These are phyloP conservation scores for Lasiodiplodia theobromae DNA, from an alignment of 2,329 filamentous ascomycete genomes.

Conservation along the genomic window DNA sequence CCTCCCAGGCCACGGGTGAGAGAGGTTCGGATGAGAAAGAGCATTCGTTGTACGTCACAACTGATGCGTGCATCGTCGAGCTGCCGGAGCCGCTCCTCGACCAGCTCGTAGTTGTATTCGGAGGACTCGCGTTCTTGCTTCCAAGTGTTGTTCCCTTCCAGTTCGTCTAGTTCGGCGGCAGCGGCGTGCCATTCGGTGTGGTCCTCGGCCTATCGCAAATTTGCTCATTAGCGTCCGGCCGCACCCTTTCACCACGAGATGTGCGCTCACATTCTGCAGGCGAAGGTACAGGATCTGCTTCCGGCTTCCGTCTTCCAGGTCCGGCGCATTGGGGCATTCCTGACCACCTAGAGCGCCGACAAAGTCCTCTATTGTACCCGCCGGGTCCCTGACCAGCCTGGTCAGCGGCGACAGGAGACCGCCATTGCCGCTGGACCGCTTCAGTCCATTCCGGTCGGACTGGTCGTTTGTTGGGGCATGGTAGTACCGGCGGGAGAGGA, in stretches of 20 bases:
- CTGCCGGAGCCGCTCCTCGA: slow-evolving; percentile 73
- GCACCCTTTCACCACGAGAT: neutral
- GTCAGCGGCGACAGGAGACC: slow-evolving; percentile 46
- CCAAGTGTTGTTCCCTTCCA: slow-evolving; percentile 85
- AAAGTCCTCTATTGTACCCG: slow-evolving; percentile 37
- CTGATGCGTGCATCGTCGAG: slow-evolving; percentile 76
- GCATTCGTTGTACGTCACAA: slow-evolving; percentile 77
- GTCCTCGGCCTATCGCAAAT: slow-evolving; percentile 64
- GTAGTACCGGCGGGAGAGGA: slow-evolving; percentile 28
- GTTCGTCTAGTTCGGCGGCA: slow-evolving; percentile 76
- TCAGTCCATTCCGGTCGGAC: neutral
- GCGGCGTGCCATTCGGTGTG: slow-evolving; percentile 77
- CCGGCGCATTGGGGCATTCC: neutral
- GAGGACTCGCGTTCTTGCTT: slow-evolving; percentile 71
- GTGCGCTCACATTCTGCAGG: slow-evolving; percentile 67
- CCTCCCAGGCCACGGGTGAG: slow-evolving; percentile 82
- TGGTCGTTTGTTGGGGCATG: slow-evolving; percentile 1
- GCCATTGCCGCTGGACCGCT: slow-evolving; percentile 31
- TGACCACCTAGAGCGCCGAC: slow-evolving; percentile 50
- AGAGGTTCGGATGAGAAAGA: slow-evolving; percentile 80
- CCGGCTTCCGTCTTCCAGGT: slow-evolving; percentile 42
- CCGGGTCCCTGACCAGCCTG: slow-evolving; percentile 45
- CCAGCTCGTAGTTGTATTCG: slow-evolving; percentile 75
- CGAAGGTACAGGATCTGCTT: slow-evolving; percentile 69
- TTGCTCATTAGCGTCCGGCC: slow-evolving; percentile 30